phyloP scores from a whole-genome alignment of 1,139 yeast species.

The Geotrichum klebahnii region DNA sequence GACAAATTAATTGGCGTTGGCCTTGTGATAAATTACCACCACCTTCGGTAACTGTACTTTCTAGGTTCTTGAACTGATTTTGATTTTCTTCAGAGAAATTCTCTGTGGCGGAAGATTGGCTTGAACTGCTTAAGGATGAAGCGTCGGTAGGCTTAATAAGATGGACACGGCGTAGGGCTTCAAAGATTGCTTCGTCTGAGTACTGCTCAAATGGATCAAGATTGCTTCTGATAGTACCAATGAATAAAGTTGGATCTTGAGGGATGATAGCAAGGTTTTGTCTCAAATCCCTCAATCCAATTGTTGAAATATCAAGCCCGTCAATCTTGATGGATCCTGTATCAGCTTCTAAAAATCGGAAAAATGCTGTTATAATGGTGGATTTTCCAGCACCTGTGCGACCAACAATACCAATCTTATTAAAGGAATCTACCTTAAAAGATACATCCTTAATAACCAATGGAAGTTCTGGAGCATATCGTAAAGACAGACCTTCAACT shows the following conservation, averaged over 20 bases:
- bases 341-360: slow-evolving; percentile 89
- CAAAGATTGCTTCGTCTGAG: slow-evolving; percentile 68
- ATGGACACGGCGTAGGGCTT: slow-evolving; percentile 81
- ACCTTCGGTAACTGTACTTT: slow-evolving; percentile 70
- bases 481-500: slow-evolving; percentile 69
- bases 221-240: slow-evolving; percentile 77
- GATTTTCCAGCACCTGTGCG: slow-evolving; percentile 99
- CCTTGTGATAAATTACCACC: slow-evolving; percentile 94
- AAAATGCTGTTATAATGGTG: slow-evolving; percentile 89
- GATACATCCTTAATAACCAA: slow-evolving; percentile 82
- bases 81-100: slow-evolving; percentile 19
- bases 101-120: not conserved
- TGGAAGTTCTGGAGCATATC: slow-evolving; percentile 86
- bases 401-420: slow-evolving; percentile 92
- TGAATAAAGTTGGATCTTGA: slow-evolving; percentile 86
- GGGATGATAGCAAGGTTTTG: slow-evolving; percentile 86
- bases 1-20: slow-evolving; percentile 88
- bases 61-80: slow-evolving; percentile 74
- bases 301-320: slow-evolving; percentile 76
- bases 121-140: too few relatives aligned
- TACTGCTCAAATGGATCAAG: slow-evolving; percentile 77
- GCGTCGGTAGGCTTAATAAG: slow-evolving; percentile 48
- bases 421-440: slow-evolving; percentile 68
- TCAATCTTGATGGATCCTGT: slow-evolving; percentile 78
- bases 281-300: slow-evolving; percentile 78